Percentiles rank a stretch among this genome's conserved stretches.
Evolutionary conservation across 2,329 filamentous ascomycete species (phyloP).

Genomic region (Penicillium sp.): DNA sequence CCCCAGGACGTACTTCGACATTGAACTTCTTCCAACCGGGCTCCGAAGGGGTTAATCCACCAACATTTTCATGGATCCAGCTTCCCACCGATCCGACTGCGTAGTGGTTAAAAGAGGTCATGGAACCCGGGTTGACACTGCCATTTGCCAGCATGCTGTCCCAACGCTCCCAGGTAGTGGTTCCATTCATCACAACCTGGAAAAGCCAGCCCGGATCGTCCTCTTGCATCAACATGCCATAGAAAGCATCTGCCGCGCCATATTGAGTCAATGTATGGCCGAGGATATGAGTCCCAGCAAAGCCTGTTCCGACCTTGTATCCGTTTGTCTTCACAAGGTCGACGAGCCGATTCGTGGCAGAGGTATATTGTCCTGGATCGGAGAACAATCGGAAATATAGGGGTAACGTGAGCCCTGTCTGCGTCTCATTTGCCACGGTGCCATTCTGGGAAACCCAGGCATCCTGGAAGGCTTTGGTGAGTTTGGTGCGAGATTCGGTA

Average conservation of each 20-base stretch:
- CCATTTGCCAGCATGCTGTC: slow-evolving; percentile 41
- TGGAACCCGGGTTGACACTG: slow-evolving; percentile 39
- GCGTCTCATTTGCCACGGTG: no score
- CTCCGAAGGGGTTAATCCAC: no score
- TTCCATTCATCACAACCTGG: slow-evolving; percentile 41
- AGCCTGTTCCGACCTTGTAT: not conserved
- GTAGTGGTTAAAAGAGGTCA: slow-evolving; percentile 46
- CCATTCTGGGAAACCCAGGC: no score
- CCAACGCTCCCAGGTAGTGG: slow-evolving; percentile 47
- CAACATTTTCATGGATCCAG: no score
- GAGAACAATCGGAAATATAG: no score
- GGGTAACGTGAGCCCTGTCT: no score
- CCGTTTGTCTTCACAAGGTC: slow-evolving; percentile 20
- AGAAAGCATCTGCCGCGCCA: no score
- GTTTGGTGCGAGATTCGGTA: no score
- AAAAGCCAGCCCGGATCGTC: slow-evolving; percentile 41
- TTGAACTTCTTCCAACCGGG: no score
- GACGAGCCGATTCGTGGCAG: slow-evolving; percentile 13
- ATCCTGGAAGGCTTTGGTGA: no score
- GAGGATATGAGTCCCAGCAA: slow-evolving; percentile 22
- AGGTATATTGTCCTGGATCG: slow-evolving; percentile 16
- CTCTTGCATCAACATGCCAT: slow-evolving; percentile 32
- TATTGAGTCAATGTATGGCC: slow-evolving; percentile 10
- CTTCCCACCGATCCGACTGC: no score
- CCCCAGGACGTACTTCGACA: slow-evolving; percentile 33